Evolutionary conservation across 164 flowering plant genomes (phyloP), one percentile per base, ranked within the genome.

Genomic region (Tetrastigma voinierianum): DNA sequence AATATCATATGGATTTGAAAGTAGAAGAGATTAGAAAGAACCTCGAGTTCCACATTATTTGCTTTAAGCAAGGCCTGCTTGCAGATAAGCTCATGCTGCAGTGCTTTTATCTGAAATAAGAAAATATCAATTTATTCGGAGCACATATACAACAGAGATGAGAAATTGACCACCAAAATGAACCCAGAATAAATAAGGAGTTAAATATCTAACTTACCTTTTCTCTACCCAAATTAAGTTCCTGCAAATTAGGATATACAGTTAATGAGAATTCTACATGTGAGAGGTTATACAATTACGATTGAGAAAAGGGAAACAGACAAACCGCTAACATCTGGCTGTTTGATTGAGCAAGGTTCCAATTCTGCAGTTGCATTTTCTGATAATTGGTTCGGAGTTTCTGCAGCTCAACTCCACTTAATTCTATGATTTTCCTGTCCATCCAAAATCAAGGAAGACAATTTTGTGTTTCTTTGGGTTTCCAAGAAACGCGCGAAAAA

Each of bases 21-120:
- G 23, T 43, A 51, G 43, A 16, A 47, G 16, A 56, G 10, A 61
- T 53, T 2, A 60, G 19, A 51, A 57, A 80, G 44, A 23, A 91
- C 91, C 96, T 85, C 65, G 32, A 64, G 54, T 51, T 78, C 80
- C 65, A 64, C 46, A 46, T 67, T 81, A 75, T 81, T 87, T 46
- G 81, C 84, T 74, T 76, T 83, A 48, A 84, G 79, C 68, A 86
- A 58, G 7, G 88, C 90, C 24, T 74, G 72, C 73, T 77, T 87
- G 80, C 90, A 87, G 6, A 62, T 74, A 65, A 88, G 75, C 59
- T 93, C 96, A 67, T 93, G 98, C 47, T 84, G 85, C 47, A 86
- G 65, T 40, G 80, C 61, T 77, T 85, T 93, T 17, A 89, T 40
- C 95, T 90, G 83, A 32, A 63, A 67, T 67, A 43, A 74, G 19